Percentiles rank a stretch among this genome's conserved stretches.
Evolutionary conservation across 2,329 filamentous ascomycete species (phyloP).

Genomic region (Ophiostoma himal-ulmi): DNA sequence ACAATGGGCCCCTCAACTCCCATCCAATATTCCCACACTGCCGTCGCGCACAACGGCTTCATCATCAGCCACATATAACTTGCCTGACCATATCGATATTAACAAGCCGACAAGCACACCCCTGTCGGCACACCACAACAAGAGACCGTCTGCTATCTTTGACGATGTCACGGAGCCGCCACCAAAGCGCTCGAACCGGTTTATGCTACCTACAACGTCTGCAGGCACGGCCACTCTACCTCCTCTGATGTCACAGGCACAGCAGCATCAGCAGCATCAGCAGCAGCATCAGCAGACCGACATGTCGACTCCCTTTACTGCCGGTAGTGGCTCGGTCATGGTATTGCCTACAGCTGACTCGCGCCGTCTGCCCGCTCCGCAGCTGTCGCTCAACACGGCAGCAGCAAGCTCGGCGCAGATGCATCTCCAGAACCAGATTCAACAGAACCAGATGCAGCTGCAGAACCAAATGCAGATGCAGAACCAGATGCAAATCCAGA

Average conservation of each 20-base stretch:
- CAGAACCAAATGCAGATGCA: neutral
- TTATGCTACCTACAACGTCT: conserved; percentile 2
- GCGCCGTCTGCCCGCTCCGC: conserved; percentile 61
- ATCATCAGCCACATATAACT: neutral
- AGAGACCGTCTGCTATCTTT: conserved; percentile 48
- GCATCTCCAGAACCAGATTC: neutral
- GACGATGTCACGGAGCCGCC: conserved; percentile 48
- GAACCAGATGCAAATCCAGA: neutral
- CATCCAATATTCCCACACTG: neutral
- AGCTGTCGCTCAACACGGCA: conserved; percentile 59
- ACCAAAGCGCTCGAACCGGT: conserved; percentile 44
- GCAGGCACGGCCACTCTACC: neutral
- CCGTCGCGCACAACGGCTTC: neutral
- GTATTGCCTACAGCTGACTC: conserved; percentile 29
- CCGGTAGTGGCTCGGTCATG: neutral
- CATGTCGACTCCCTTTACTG: neutral
- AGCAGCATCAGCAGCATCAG: conserved; percentile 6
- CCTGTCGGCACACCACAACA: conserved; percentile 26
- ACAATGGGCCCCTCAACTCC: conserved; percentile 2
- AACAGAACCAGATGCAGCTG: neutral
- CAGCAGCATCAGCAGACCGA: conserved; percentile 4
- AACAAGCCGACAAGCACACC: conserved; percentile 33
- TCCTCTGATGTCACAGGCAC: neutral
- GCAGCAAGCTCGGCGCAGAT: conserved; percentile 17
- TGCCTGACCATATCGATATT: conserved; percentile 8